Evolutionary conservation across 768 basidiomycete species (phyloP).

Genomic region (Pleurotus djamor): DNA sequence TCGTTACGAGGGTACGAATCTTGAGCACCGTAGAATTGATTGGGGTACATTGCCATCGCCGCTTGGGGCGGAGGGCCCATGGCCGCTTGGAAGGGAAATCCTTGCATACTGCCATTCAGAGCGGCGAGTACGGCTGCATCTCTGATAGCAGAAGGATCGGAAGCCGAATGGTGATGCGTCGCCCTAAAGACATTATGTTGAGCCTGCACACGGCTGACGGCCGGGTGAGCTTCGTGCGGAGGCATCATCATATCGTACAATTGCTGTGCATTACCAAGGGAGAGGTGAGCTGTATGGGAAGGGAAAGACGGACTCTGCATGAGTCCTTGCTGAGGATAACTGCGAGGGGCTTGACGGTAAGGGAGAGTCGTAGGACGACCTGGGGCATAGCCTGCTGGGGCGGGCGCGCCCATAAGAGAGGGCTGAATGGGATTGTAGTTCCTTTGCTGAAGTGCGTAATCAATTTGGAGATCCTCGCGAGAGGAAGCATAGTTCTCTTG

Average conservation of each 20-base stretch:
- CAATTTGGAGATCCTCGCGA: constrained; percentile 48
- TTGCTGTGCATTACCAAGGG: constrained; percentile 73
- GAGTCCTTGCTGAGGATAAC: constrained; percentile 51
- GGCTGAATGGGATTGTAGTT: constrained; percentile 45
- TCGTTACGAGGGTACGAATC: constrained; percentile 56
- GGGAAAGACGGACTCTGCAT: constrained; percentile 53
- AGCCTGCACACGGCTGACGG: constrained; percentile 76
- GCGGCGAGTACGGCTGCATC: constrained; percentile 69
- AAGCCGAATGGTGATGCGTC: constrained; percentile 80
- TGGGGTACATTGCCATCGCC: constrained; percentile 63
- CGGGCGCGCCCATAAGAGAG: constrained; percentile 26
- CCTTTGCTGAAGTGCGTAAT: constrained; percentile 60
- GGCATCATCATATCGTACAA: constrained; percentile 80
- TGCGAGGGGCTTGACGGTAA: constrained; percentile 65
- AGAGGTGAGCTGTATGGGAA: constrained; percentile 64
- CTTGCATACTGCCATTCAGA: constrained; percentile 53
- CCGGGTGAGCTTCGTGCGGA: constrained; percentile 54
- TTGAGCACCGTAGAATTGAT: constrained; percentile 64
- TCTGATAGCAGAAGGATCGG: constrained; percentile 75
- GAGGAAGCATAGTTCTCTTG: constrained; percentile 23
- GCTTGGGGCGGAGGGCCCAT: constrained; percentile 38
- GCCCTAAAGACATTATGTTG: constrained; percentile 73
- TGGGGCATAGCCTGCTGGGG: constrained; percentile 45
- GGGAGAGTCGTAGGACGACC: constrained; percentile 50
- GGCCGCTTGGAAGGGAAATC: constrained; percentile 54